Evolutionary conservation across 805 yeast genomes (phyloP).

Genomic region (Schizosaccharomyces osmophilus): DNA sequence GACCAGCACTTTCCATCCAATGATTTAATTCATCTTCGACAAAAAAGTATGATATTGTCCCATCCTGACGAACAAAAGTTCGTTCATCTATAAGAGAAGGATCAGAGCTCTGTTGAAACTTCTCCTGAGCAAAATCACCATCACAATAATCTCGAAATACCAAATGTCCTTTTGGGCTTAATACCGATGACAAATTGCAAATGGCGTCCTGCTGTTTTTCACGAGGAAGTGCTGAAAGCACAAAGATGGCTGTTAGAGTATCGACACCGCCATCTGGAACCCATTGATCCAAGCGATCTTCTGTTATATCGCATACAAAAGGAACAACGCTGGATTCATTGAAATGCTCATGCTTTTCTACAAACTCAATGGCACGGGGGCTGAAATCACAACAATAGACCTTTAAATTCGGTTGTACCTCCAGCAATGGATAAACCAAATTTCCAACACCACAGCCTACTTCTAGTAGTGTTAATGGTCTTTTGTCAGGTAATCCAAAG

Average conservation of each 20-base stretch:
- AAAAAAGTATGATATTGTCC: neutral
- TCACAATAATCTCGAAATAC: slow-evolving; percentile 1
- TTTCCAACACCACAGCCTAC: slow-evolving; percentile 2
- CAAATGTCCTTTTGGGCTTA: neutral
- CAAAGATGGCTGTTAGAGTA: neutral
- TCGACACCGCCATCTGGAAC: neutral
- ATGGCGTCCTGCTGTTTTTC: neutral
- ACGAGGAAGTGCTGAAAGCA: neutral
- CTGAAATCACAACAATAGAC: neutral
- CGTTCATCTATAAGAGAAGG: neutral
- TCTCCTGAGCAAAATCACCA: slow-evolving; percentile 1
- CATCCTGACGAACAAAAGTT: slow-evolving; percentile 3
- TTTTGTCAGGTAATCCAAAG: neutral
- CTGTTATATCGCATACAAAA: neutral
- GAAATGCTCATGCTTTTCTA: neutral
- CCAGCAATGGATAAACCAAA: neutral
- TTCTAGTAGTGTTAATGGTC: neutral
- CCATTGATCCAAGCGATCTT: neutral
- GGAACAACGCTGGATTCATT: neutral
- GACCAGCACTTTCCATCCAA: neutral
- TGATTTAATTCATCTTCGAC: neutral
- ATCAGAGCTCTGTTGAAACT: neutral
- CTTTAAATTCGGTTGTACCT: neutral
- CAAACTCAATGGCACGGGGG: neutral
- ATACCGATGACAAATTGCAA: neutral